Evolutionary conservation across 345 rosid species (phyloP).

Genomic region (Eucalyptus sp.): DNA sequence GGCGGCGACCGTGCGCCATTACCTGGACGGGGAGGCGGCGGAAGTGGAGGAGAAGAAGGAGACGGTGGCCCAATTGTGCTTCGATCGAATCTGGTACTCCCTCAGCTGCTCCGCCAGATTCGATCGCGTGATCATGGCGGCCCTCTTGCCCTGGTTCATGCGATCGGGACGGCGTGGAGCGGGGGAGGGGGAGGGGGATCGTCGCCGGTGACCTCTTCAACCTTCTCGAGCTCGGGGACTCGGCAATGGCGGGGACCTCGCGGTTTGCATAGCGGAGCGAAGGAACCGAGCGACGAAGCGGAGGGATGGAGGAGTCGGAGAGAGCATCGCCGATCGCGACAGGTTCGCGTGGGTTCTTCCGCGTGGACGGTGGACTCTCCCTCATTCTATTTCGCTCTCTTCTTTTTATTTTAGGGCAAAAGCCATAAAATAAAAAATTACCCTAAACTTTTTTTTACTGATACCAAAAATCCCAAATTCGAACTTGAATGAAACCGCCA

Average conservation of each 20-base stretch:
- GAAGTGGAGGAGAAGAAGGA: constrained; percentile 94
- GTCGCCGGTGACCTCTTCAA: background rate
- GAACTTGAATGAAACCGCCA: too few species aligned
- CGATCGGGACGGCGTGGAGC: background rate
- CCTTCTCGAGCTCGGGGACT: background rate
- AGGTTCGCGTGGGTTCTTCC: background rate
- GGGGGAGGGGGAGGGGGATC: background rate
- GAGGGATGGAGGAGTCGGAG: background rate
- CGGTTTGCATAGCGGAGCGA: background rate
- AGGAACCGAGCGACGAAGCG: background rate
- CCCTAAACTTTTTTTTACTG: too few species aligned
- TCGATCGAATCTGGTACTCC: constrained; percentile 92
- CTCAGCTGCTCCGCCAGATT: constrained; percentile 89
- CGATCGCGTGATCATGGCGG: constrained; percentile 87
- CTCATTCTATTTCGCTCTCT: background rate
- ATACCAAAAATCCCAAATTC: too few species aligned
- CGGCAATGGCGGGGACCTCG: background rate
- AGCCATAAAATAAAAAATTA: too few species aligned
- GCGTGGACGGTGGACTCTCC: background rate
- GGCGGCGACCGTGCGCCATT: background rate
- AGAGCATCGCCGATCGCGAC: background rate
- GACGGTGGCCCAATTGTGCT: constrained; percentile 92
- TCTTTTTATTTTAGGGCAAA: background rate
- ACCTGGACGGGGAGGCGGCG: constrained; percentile 63
- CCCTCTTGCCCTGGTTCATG: background rate